These are phyloP conservation scores for Microbotryomycetes sp. DNA, from an alignment of 1,284 basidiomycete genomes.

Conservation along the genomic window DNA sequence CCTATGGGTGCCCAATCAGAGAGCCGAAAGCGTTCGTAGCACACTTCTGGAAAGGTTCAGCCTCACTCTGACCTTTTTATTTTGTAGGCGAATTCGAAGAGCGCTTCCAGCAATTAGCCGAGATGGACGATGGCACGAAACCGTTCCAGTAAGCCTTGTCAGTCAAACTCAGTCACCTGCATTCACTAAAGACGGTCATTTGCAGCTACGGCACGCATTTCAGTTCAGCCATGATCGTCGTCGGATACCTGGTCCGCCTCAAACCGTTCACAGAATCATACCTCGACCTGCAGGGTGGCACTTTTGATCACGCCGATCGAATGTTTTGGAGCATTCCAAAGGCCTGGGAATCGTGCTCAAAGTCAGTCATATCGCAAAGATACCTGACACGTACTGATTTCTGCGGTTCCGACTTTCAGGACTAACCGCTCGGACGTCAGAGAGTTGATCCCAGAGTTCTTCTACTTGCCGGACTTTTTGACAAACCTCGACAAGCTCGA, in stretches of 20 bases:
- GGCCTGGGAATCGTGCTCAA: slow-evolving; percentile 11
- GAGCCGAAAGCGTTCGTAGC: slow-evolving; percentile 65
- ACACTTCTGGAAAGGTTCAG: background rate
- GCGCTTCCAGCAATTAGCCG: slow-evolving; percentile 62
- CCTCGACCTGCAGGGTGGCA: slow-evolving; percentile 57
- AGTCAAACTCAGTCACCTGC: slow-evolving; percentile 22
- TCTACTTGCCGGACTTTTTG: slow-evolving; percentile 48
- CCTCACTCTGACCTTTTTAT: background rate
- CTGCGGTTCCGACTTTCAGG: slow-evolving; percentile 41
- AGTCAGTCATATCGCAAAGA: slow-evolving; percentile 47
- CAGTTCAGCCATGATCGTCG: slow-evolving; percentile 93
- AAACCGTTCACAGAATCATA: slow-evolving; percentile 89
- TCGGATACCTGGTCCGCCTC: slow-evolving; percentile 85
- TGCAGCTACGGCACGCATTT: slow-evolving; percentile 66
- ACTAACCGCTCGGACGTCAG: slow-evolving; percentile 87
- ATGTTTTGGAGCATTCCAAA: slow-evolving; percentile 52
- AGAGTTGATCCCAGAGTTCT: slow-evolving; percentile 92
- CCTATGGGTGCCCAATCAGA: slow-evolving; percentile 88
- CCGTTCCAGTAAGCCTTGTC: slow-evolving; percentile 57
- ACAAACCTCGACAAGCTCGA: slow-evolving; percentile 50
- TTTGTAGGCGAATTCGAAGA: slow-evolving; percentile 41
- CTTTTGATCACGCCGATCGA: slow-evolving; percentile 91
- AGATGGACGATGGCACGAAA: slow-evolving; percentile 65
- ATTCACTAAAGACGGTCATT: background rate
- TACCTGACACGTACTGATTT: too few relatives aligned